Conservation (phyloP, 176 grass and related monocot genomes). For the Oryza brachyantha region DNA sequence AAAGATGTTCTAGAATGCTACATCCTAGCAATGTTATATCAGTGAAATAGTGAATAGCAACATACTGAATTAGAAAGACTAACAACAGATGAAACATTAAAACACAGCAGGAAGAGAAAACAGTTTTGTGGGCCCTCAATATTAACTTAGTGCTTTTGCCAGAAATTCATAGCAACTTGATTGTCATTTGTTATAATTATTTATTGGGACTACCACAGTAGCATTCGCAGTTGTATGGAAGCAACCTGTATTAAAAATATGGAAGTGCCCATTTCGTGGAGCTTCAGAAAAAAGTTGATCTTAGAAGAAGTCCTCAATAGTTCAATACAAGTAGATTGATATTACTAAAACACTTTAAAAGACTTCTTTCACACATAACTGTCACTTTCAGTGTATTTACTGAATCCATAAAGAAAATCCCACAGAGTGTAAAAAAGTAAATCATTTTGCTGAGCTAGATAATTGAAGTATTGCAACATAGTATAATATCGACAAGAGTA, state of each 20-base stretch:
- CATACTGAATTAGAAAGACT: background rate
- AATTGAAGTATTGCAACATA: slow-evolving; percentile 1
- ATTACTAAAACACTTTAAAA: background rate
- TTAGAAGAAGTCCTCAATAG: background rate
- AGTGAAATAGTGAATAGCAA: background rate
- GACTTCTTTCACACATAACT: background rate
- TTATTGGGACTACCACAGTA: background rate
- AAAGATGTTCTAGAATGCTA: background rate
- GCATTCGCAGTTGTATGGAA: background rate
- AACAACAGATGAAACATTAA: background rate
- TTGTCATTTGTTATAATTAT: background rate
- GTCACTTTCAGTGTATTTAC: background rate
- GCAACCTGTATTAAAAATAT: slow-evolving; percentile 10
- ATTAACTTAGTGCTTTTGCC: slow-evolving; percentile 8
- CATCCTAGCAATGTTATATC: slow-evolving; percentile 11
- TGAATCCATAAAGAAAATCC: background rate
- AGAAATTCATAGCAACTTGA: background rate
- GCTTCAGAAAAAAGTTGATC: background rate
- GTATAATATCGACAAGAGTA: background rate
- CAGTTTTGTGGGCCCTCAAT: background rate
- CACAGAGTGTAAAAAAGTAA: background rate
- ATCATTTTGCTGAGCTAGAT: background rate
- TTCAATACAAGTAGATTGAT: background rate
- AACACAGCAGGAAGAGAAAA: background rate
- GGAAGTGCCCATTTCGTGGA: background rate